Conservation (phyloP, 805 yeast species). For the Diddensiella transvaalensis region DNA sequence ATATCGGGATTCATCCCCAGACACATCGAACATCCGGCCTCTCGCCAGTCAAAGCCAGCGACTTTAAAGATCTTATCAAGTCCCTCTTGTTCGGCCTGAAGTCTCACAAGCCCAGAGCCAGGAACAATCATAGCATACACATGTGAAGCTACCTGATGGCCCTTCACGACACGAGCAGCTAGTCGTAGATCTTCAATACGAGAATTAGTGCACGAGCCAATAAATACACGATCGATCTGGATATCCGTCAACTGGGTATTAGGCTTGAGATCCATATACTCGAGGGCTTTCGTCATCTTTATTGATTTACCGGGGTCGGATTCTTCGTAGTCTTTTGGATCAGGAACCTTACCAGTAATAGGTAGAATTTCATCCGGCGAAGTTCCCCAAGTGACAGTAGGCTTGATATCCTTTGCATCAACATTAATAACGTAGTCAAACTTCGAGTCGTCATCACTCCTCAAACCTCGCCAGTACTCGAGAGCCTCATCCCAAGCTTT, state of each 20-base stretch:
- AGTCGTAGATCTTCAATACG: constrained; percentile 95
- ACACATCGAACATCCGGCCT: constrained; percentile 99
- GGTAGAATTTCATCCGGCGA: constrained; percentile 98
- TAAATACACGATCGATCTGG: constrained; percentile 84
- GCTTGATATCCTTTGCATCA: constrained; percentile 78
- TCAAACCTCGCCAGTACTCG: constrained; percentile 80
- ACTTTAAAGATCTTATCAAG: constrained; percentile 80
- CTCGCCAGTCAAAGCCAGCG: constrained; percentile 98
- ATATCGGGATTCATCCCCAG: constrained; percentile 99
- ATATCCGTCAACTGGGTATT: constrained; percentile 71
- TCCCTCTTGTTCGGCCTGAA: constrained; percentile 91
- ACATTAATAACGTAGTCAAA: constrained; percentile 81
- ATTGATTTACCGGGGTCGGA: constrained; percentile 63
- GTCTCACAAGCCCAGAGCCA: constrained; percentile 92
- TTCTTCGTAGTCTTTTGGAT: constrained; percentile 57
- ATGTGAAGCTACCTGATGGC: constrained; percentile 75
- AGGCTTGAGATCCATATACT: constrained; percentile 85
- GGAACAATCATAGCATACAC: constrained; percentile 92
- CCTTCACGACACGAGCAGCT: constrained; percentile 89
- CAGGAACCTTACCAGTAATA: constrained; percentile 84
- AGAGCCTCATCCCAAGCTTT: constrained; percentile 93
- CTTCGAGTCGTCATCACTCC: constrained; percentile 82
- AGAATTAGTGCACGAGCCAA: constrained; percentile 97
- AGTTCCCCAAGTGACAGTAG: constrained; percentile 99
- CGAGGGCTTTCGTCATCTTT: constrained; percentile 88